Conservation (phyloP, 2,329 filamentous ascomycete species). For the Penicillium sp. region DNA sequence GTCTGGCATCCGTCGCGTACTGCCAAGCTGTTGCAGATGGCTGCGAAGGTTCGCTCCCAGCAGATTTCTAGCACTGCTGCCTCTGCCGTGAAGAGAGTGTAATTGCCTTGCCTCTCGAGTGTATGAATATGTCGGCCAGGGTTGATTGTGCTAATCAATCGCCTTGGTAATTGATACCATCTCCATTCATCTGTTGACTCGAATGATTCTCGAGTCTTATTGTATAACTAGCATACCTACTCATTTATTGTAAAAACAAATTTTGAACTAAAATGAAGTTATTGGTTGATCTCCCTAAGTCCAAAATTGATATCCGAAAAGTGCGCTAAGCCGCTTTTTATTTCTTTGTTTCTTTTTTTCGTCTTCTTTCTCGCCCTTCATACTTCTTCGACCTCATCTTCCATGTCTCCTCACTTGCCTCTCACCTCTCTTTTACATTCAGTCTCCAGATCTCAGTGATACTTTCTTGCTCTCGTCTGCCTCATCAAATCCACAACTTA, state of each 20-base stretch:
- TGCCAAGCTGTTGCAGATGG: slow-evolving; percentile 56
- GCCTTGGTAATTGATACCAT: slow-evolving; percentile 23
- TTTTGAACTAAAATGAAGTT: not conserved
- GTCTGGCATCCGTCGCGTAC: slow-evolving; percentile 70
- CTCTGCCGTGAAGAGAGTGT: slow-evolving; percentile 24
- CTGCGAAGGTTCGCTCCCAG: slow-evolving; percentile 38
- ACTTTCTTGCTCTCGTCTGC: not conserved
- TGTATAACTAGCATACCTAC: slow-evolving; percentile 24
- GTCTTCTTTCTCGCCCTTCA: not conserved
- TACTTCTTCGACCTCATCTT: not conserved
- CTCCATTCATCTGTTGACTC: slow-evolving; percentile 25
- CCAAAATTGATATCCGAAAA: not conserved
- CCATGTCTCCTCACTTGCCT: not conserved
- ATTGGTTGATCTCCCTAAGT: slow-evolving; percentile 4
- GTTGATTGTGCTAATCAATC: not conserved
- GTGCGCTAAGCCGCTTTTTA: not conserved
- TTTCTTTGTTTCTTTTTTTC: not conserved
- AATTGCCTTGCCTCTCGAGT: not conserved
- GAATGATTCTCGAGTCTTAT: not conserved
- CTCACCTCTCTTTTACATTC: not conserved
- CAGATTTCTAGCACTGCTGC: slow-evolving; percentile 26
- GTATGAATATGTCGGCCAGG: slow-evolving; percentile 21
- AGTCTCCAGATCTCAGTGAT: not conserved
- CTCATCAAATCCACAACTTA: not conserved
- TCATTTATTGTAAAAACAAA: slow-evolving; percentile 3